phyloP scores from a whole-genome alignment of 129 eudicot species.

The Mikania micrantha region DNA sequence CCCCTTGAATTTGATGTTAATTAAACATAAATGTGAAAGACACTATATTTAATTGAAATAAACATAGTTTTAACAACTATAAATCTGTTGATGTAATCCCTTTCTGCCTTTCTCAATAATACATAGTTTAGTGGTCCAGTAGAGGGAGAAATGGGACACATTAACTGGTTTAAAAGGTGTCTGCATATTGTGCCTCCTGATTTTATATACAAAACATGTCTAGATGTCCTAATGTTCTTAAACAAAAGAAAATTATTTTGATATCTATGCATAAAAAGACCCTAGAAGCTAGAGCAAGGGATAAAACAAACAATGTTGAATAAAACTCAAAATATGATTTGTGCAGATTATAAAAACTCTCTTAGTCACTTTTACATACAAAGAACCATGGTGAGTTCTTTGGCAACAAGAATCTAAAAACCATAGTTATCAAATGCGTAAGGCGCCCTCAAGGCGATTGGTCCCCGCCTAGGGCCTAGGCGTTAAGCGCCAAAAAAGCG shows the following conservation, averaged over 20 bases:
- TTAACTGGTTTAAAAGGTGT: not conserved
- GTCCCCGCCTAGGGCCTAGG: no score
- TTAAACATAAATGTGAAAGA: no score
- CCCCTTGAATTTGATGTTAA: not conserved
- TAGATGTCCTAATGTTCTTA: not conserved
- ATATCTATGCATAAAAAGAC: not conserved
- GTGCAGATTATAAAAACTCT: not conserved
- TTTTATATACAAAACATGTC: not conserved
- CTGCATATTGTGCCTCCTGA: not conserved
- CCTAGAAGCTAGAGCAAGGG: not conserved
- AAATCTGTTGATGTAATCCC: no score
- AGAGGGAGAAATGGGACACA: not conserved
- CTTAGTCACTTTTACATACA: not conserved
- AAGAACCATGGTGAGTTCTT: not conserved
- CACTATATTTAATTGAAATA: no score
- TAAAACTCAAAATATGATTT: not conserved
- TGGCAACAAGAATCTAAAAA: slow-evolving; percentile 1
- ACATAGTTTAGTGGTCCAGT: no score
- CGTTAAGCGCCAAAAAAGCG: no score
- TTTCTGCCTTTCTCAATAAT: no score
- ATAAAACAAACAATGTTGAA: not conserved
- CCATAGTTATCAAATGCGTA: not conserved
- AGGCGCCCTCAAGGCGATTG: no score
- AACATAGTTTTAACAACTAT: no score
- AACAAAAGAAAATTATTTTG: not conserved